Evolutionary conservation across 805 yeast species (phyloP).

Genomic region (Metschnikowia kofuensis): DNA sequence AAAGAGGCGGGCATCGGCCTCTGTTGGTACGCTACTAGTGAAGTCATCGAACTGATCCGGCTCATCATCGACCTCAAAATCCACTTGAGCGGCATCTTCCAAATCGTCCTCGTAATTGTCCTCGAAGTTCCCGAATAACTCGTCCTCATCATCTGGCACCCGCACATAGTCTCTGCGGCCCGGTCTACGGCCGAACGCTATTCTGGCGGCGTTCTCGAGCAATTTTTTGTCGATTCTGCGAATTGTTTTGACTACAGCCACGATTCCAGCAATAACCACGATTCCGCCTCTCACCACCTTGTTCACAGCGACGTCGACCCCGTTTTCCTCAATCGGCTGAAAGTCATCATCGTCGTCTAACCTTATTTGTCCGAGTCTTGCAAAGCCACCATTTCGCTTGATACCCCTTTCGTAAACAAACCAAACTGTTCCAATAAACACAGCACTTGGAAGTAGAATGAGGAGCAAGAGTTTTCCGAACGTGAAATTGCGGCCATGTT

Average conservation of each 20-base stretch:
- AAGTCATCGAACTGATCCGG: constrained; percentile 18
- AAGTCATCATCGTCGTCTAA: constrained; percentile 64
- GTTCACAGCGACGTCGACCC: constrained; percentile 58
- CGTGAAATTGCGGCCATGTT: constrained; percentile 51
- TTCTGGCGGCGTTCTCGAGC: constrained; percentile 29
- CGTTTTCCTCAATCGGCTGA: constrained; percentile 60
- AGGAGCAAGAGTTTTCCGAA: constrained; percentile 49
- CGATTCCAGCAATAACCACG: constrained; percentile 38
- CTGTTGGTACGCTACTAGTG: constrained; percentile 8
- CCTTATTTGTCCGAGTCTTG: constrained; percentile 80
- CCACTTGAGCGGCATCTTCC: constrained; percentile 28
- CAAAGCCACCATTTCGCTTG: constrained; percentile 72
- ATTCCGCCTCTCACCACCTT: constrained; percentile 58
- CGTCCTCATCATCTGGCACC: constrained; percentile 43
- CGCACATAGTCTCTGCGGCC: constrained; percentile 40
- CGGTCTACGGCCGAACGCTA: constrained; percentile 35
- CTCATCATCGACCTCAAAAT: constrained; percentile 22
- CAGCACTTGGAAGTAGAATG: constrained; percentile 56
- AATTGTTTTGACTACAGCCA: constrained; percentile 34
- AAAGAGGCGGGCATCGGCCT: constrained; percentile 28
- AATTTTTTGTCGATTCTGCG: constrained; percentile 32
- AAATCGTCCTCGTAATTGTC: constrained; percentile 40
- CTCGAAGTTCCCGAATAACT: constrained; percentile 39
- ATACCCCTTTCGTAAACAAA: constrained; percentile 80
- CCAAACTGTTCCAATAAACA: constrained; percentile 53